Percentiles rank a stretch among this genome's conserved stretches.
Conservation (phyloP, 192 early-diverging fungal species). For the Diversispora epigaea region DNA sequence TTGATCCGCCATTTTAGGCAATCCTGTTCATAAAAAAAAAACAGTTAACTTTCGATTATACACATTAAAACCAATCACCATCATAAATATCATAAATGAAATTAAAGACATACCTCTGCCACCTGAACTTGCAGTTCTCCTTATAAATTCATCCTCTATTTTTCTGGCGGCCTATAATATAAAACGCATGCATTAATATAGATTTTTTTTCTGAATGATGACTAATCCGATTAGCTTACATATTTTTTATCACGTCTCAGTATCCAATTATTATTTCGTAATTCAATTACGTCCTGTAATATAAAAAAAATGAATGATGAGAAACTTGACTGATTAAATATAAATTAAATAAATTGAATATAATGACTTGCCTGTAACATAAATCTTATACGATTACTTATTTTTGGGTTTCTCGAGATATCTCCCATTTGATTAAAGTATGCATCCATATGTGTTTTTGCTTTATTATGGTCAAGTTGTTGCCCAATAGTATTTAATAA, state of each 20-base stretch:
- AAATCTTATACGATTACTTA: no score
- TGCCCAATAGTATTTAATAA: slow-evolving; percentile 87
- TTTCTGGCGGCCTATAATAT: slow-evolving; percentile 53
- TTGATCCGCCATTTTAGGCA: slow-evolving; percentile 65
- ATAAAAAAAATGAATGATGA: neutral
- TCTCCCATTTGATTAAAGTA: slow-evolving; percentile 85
- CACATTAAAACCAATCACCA: neutral
- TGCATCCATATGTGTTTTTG: slow-evolving; percentile 68
- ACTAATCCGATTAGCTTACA: no score
- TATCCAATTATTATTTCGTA: slow-evolving; percentile 79
- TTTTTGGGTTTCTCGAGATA: slow-evolving; percentile 64
- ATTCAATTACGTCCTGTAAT: slow-evolving; percentile 74
- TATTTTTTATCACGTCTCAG: slow-evolving; percentile 58
- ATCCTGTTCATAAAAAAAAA: slow-evolving; percentile 24
- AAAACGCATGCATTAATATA: no score
- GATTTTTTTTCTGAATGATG: no score
- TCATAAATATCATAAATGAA: neutral
- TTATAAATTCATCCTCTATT: slow-evolving; percentile 69
- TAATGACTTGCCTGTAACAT: slow-evolving; percentile 61
- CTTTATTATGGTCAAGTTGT: slow-evolving; percentile 68
- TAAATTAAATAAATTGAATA: neutral
- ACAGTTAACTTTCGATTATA: neutral
- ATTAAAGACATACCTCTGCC: slow-evolving; percentile 48
- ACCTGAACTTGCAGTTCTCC: slow-evolving; percentile 62
- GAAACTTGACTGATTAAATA: neutral